phyloP scores from a whole-genome alignment of 2,329 filamentous ascomycete species.

The Fragosphaeria purpurea region DNA sequence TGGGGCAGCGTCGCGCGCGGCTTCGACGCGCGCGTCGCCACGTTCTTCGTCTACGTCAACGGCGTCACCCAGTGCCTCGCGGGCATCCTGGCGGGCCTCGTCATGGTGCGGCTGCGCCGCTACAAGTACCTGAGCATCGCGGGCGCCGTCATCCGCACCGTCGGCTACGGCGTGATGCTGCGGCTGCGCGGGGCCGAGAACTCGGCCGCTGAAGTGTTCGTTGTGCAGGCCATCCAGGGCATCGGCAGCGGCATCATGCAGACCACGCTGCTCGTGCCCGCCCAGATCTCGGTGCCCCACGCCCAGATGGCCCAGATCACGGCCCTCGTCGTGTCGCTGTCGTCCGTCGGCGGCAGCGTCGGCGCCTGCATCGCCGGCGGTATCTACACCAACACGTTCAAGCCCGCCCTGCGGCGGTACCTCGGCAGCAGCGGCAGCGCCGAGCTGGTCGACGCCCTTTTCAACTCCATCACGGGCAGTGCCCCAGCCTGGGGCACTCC shows the following conservation, averaged over 20 bases:
- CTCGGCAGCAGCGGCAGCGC: constrained; percentile 23
- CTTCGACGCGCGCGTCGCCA: constrained; percentile 29
- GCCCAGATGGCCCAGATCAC: constrained; percentile 37
- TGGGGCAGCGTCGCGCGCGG: constrained; percentile 35
- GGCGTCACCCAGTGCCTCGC: constrained; percentile 32
- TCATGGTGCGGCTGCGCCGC: constrained; percentile 31
- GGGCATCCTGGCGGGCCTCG: constrained; percentile 28
- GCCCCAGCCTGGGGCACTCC: constrained; percentile 30
- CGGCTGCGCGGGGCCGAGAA: constrained; percentile 34
- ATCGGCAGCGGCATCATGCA: constrained; percentile 36
- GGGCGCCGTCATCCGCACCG: constrained; percentile 29
- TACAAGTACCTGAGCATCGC: constrained; percentile 37
- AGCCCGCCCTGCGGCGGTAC: constrained; percentile 23
- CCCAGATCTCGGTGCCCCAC: constrained; percentile 35
- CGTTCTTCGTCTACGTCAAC: constrained; percentile 28
- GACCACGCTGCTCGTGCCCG: constrained; percentile 30
- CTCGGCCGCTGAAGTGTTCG: constrained; percentile 33
- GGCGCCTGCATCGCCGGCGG: constrained; percentile 34
- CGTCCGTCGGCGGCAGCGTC: constrained; percentile 29
- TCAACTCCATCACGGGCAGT: constrained; percentile 33
- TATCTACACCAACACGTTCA: constrained; percentile 39
- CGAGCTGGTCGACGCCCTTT: constrained; percentile 26
- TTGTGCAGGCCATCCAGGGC: constrained; percentile 38
- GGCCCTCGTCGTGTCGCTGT: constrained; percentile 31
- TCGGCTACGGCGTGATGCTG: constrained; percentile 42